Percentiles rank a stretch among this genome's conserved stretches.
These are phyloP conservation scores for Kockiozyma suomiensis DNA, from an alignment of 805 yeast genomes.

Conservation along the genomic window DNA sequence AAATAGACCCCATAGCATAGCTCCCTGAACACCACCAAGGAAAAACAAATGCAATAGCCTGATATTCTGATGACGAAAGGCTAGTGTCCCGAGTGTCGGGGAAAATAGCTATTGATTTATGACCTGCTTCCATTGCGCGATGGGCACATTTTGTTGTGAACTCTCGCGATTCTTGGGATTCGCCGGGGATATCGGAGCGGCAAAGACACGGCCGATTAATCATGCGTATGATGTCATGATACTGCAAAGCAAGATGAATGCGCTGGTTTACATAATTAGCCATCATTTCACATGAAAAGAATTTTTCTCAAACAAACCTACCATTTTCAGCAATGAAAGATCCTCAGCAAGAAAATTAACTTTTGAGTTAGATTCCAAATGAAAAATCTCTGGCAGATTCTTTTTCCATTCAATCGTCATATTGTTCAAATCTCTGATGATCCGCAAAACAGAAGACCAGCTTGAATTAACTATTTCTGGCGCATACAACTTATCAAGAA, in stretches of 20 bases:
- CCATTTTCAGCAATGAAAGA: conserved; percentile 15
- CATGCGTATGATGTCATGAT: conserved; percentile 19
- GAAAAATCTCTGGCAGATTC: conserved; percentile 6
- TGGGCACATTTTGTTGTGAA: conserved; percentile 6
- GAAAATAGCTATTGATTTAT: conserved; percentile 5
- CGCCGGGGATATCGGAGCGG: conserved; percentile 18
- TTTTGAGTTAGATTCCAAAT: background rate
- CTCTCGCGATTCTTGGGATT: conserved; percentile 18
- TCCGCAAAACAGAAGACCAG: conserved; percentile 12
- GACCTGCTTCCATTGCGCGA: conserved; percentile 25
- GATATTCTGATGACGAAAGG: background rate
- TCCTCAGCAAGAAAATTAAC: conserved; percentile 2
- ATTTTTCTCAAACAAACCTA: background rate
- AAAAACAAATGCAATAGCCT: background rate
- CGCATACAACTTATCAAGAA: conserved; percentile 23
- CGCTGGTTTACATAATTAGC: conserved; percentile 14
- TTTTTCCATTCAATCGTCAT: conserved; percentile 14
- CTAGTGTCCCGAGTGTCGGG: conserved; percentile 3
- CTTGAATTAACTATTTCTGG: conserved; percentile 14
- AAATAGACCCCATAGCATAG: conserved; percentile 23
- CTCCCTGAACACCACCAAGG: conserved; percentile 24
- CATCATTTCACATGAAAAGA: background rate
- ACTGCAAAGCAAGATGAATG: conserved; percentile 8
- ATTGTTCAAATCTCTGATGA: conserved; percentile 16
- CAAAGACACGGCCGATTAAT: conserved; percentile 26